Evolutionary conservation across 164 flowering plant species (phyloP), one percentile per base, ranked within the genome.

Genomic region (Dillenia suffruticosa): DNA sequence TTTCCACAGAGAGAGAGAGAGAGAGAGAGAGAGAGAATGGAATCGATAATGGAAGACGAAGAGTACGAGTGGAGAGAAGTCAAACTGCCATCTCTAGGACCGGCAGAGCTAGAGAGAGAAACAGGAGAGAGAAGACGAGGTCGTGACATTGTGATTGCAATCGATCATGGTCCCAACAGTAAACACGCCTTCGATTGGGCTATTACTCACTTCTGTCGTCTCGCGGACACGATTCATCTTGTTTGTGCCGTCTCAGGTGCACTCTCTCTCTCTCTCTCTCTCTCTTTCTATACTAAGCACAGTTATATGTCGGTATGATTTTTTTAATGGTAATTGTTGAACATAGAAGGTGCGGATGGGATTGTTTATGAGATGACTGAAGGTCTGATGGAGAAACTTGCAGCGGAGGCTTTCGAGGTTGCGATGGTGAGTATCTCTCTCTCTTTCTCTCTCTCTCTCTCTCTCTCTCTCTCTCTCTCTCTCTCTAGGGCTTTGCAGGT

Each of bases 121-220:
- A 79, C 85, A 0, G 94, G 88, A 8, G 96, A 87, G 77, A 76
- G 91, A 54, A 76, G 96, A 60, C 67, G 89, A 32, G 97, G 97
- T 32, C 71, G 98, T 44, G 82, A 86, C 59, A 71, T 94, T 12
- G 22, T 94, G 2, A 60, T 91, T 12, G 96, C 97, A 54, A 67
- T 94, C 3, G 98, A 94, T 82, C 98, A 90, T 57, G 97, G 98
- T 0, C 93, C 93, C 59, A 91, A 91, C 58, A 86, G 96, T 76
- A 91, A 86, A 68, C 88, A 82, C 64, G 98, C 98, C 61, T 89
- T 94, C 63, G 88, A 94, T 67, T 94, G 97, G 98, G 89, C 87
- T 22, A 63, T 91, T 26, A 66, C 76, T 9, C 92, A 94, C 61
- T 64, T 94, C 67, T 86, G 95, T 81, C 66, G 96, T 22, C 83